These are phyloP conservation scores for Apiosordaria backusii DNA, from an alignment of 495 filamentous ascomycete genomes.

Conservation along the genomic window DNA sequence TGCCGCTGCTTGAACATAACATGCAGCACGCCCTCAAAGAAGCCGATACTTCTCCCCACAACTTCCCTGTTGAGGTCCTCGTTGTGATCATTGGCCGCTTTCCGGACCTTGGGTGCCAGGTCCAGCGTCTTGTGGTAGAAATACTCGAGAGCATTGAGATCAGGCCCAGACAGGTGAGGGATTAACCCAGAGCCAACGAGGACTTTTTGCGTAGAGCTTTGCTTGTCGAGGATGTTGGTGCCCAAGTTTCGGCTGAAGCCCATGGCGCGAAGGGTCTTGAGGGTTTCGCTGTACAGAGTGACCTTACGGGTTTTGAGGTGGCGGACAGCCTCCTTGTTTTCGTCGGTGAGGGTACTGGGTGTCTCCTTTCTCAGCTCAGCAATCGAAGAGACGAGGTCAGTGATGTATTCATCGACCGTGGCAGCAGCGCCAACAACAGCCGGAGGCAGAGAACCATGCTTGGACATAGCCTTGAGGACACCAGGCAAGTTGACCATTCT, in stretches of 20 bases:
- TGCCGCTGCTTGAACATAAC: constrained; percentile 64
- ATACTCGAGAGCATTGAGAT: constrained; percentile 52
- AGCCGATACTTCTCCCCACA: constrained; percentile 70
- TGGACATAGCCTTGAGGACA: constrained; percentile 53
- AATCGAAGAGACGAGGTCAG: constrained; percentile 63
- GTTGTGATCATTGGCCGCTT: constrained; percentile 64
- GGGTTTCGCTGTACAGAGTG: constrained; percentile 82
- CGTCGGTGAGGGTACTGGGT: constrained; percentile 68
- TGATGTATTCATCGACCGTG: constrained; percentile 63
- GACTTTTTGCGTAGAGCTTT: constrained; percentile 65
- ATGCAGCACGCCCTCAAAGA: constrained; percentile 75
- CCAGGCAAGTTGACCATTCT: constrained; percentile 65
- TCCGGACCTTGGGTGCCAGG: constrained; percentile 62
- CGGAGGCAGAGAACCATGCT: constrained; percentile 47
- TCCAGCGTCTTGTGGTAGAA: constrained; percentile 77
- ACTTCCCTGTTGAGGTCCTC: constrained; percentile 79
- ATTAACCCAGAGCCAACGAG: constrained; percentile 44
- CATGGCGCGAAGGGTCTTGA: constrained; percentile 80
- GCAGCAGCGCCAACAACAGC: constrained; percentile 53
- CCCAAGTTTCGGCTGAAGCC: constrained; percentile 79
- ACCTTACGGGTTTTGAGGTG: constrained; percentile 88
- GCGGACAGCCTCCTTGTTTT: constrained; percentile 75
- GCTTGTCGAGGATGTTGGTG: constrained; percentile 62
- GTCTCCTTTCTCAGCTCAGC: constrained; percentile 74
- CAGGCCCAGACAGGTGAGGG: constrained; percentile 10